These are phyloP conservation scores for Lactarius sanguifluus DNA, from an alignment of 768 basidiomycete genomes.

Conservation along the genomic window DNA sequence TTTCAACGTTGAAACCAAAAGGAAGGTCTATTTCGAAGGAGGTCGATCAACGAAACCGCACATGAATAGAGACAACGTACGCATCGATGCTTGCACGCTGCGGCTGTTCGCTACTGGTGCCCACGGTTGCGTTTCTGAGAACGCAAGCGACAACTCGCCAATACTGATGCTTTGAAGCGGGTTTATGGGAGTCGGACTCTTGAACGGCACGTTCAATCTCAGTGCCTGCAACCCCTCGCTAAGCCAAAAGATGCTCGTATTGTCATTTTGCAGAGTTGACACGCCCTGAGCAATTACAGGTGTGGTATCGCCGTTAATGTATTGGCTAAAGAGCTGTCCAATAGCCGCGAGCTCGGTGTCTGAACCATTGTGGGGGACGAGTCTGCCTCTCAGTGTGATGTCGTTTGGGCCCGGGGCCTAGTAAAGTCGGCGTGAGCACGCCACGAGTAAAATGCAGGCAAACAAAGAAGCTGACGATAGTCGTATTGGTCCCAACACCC, in stretches of 20 bases:
- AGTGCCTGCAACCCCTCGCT: conserved; percentile 58
- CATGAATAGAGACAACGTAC: conserved; percentile 38
- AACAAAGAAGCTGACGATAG: conserved; percentile 46
- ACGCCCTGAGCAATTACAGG: conserved; percentile 58
- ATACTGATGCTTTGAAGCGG: conserved; percentile 68
- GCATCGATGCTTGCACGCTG: conserved; percentile 56
- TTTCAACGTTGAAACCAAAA: conserved; percentile 63
- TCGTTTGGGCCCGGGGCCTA: conserved; percentile 56
- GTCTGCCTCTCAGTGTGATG: conserved; percentile 56
- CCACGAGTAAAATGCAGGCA: conserved; percentile 9
- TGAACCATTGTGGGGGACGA: conserved; percentile 52
- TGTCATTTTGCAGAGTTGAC: conserved; percentile 58
- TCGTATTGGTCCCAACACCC: conserved; percentile 52
- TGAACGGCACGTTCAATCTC: conserved; percentile 62
- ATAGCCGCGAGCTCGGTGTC: conserved; percentile 46
- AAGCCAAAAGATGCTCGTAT: conserved; percentile 63
- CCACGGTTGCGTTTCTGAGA: conserved; percentile 56
- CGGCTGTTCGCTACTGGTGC: conserved; percentile 55
- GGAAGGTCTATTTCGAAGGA: conserved; percentile 52
- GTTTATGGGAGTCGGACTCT: conserved; percentile 49
- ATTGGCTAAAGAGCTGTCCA: conserved; percentile 66
- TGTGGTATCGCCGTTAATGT: conserved; percentile 62
- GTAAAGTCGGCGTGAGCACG: conserved; percentile 1
- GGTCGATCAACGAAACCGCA: neutral
- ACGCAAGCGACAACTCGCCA: conserved; percentile 55